These are phyloP conservation scores for Brettanomyces anomalus DNA, from an alignment of 805 yeast genomes.

Conservation along the genomic window DNA sequence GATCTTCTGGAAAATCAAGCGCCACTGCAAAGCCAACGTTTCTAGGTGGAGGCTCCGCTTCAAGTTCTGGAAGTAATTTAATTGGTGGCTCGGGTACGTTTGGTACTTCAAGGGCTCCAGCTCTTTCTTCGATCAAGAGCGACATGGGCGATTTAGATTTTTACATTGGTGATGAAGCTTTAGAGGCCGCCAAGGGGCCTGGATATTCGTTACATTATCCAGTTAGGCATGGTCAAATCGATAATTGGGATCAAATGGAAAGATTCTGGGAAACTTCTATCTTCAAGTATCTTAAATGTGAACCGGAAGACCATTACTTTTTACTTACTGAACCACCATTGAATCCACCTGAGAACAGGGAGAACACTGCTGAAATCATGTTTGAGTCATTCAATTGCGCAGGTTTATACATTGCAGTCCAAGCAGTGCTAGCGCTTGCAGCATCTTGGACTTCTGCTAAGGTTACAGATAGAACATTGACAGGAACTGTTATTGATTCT, in stretches of 20 bases:
- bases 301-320: slow-evolving; percentile 97
- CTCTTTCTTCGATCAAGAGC: slow-evolving; percentile 36
- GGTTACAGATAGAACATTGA: slow-evolving; percentile 87
- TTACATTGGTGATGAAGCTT: slow-evolving; percentile 92
- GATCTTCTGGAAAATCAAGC: slow-evolving; percentile 31
- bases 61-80: slow-evolving; percentile 3
- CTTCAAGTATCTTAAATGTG: slow-evolving; percentile 92
- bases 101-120: slow-evolving; percentile 31
- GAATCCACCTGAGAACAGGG: slow-evolving; percentile 99
- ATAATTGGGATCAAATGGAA: slow-evolving; percentile 99
- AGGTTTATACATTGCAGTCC: slow-evolving; percentile 96
- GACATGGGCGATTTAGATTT: slow-evolving; percentile 94
- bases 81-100: slow-evolving; percentile 26
- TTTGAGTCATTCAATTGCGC: slow-evolving; percentile 98
- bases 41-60: slow-evolving; percentile 19
- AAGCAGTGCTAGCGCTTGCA: slow-evolving; percentile 96
- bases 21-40: slow-evolving; percentile 40
- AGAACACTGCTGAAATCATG: slow-evolving; percentile 97
- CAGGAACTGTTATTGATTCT: slow-evolving; percentile 97
- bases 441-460: slow-evolving; percentile 98
- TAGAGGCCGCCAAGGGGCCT: slow-evolving; percentile 85
- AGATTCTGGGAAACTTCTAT: slow-evolving; percentile 97
- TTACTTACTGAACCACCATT: slow-evolving; percentile 95
- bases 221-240: slow-evolving; percentile 95
- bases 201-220: slow-evolving; percentile 85